These are phyloP conservation scores for Pterocarpus santalinus DNA, from an alignment of 306 rosid genomes.

Conservation along the genomic window DNA sequence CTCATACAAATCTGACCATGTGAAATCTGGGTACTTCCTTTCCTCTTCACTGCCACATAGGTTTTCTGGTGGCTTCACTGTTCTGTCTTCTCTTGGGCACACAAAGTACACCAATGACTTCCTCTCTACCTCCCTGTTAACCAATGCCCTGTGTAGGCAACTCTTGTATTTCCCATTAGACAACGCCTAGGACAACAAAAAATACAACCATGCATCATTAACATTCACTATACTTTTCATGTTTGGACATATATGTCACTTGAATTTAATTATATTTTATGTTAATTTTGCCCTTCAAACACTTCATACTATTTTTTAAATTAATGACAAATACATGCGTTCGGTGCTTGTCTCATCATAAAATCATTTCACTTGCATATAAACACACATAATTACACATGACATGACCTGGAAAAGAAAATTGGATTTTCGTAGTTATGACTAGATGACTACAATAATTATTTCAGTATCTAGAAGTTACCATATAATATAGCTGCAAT, in stretches of 20 bases:
- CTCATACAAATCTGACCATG: constrained; percentile 55
- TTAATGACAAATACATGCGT: not conserved
- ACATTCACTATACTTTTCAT: not conserved
- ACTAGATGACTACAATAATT: not conserved
- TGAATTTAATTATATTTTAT: not conserved
- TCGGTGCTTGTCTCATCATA: not conserved
- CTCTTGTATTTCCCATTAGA: constrained; percentile 68
- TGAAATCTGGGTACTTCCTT: constrained; percentile 67
- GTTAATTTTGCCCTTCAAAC: too few species aligned
- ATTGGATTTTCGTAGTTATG: not conserved
- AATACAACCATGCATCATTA: not conserved
- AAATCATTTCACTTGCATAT: not conserved
- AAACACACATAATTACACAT: not conserved
- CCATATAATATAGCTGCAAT: not conserved
- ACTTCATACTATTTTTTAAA: not conserved
- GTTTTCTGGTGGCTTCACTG: constrained; percentile 59
- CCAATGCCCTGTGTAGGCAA: constrained; percentile 61
- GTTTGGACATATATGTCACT: too few species aligned
- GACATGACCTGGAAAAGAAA: not conserved
- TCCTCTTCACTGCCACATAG: constrained; percentile 41
- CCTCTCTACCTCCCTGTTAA: constrained; percentile 55
- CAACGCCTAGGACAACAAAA: constrained; percentile 48
- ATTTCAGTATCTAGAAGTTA: not conserved
- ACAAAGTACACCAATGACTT: constrained; percentile 53
- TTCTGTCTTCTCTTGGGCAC: constrained; percentile 56